These are phyloP conservation scores for Torrubiellomyces zombiae DNA, from an alignment of 2,329 filamentous ascomycete genomes.

Conservation along the genomic window DNA sequence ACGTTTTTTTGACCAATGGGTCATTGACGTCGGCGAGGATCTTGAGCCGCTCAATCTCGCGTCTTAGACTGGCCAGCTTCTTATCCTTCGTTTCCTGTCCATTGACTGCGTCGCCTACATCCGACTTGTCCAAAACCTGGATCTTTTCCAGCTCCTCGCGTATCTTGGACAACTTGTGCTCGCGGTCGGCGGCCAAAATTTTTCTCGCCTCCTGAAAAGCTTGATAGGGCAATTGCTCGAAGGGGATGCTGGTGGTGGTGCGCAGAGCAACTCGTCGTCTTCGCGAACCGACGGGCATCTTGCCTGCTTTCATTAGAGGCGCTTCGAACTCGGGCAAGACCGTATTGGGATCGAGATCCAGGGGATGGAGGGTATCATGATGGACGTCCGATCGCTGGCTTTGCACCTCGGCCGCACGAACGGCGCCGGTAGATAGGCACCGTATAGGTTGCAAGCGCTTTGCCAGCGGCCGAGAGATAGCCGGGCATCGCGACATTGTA, in stretches of 20 bases:
- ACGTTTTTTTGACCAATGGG: slow-evolving; percentile 78
- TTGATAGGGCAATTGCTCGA: slow-evolving; percentile 91
- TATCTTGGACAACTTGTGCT: slow-evolving; percentile 65
- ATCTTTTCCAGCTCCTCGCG: slow-evolving; percentile 51
- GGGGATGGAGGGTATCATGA: slow-evolving; percentile 16
- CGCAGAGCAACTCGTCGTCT: slow-evolving; percentile 62
- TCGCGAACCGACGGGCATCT: slow-evolving; percentile 65
- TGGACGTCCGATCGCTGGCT: slow-evolving; percentile 4
- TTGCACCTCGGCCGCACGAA: slow-evolving; percentile 13
- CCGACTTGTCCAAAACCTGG: slow-evolving; percentile 42
- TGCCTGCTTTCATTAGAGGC: slow-evolving; percentile 55
- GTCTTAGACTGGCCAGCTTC: slow-evolving; percentile 51
- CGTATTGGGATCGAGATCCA: slow-evolving; percentile 48
- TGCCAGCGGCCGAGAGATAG: slow-evolving; percentile 38
- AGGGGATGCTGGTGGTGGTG: slow-evolving; percentile 52
- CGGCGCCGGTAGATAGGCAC: slow-evolving; percentile 18
- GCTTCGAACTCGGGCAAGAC: slow-evolving; percentile 38
- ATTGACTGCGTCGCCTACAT: slow-evolving; percentile 39
- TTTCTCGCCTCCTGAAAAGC: slow-evolving; percentile 93
- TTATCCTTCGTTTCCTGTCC: slow-evolving; percentile 49
- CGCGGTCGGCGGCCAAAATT: slow-evolving; percentile 61
- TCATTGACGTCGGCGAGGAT: slow-evolving; percentile 90
- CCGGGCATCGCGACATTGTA: slow-evolving; percentile 43
- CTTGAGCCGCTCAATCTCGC: slow-evolving; percentile 63
- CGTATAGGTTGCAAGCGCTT: slow-evolving; percentile 29